These are phyloP conservation scores for Mariannaea elegans DNA, from an alignment of 2,329 filamentous ascomycete species.

Conservation along the genomic window DNA sequence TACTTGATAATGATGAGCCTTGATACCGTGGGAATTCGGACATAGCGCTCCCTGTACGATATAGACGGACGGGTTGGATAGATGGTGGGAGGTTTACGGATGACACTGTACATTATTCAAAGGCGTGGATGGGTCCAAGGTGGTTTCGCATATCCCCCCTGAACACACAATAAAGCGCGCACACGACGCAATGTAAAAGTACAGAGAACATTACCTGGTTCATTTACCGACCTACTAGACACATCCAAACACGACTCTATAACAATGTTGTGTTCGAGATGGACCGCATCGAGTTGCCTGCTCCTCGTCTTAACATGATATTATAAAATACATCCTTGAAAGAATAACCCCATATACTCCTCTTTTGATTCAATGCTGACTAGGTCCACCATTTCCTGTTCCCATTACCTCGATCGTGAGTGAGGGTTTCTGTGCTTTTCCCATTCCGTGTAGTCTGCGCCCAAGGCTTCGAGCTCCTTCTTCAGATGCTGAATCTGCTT, in stretches of 20 bases:
- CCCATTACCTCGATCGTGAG: conserved; percentile 44
- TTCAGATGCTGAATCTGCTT: conserved; percentile 81
- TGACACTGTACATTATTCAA: conserved; percentile 36
- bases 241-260: conserved; percentile 9
- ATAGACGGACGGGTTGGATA: conserved; percentile 31
- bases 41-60: conserved; percentile 38
- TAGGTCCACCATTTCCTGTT: conserved; percentile 7
- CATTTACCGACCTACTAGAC: neutral
- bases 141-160: conserved; percentile 26
- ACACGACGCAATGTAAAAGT: conserved; percentile 1
- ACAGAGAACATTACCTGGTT: neutral
- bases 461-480: conserved; percentile 73
- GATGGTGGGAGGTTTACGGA: conserved; percentile 30
- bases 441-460: conserved; percentile 65
- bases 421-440: conserved; percentile 58
- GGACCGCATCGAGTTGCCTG: neutral
- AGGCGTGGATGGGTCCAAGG: conserved; percentile 24
- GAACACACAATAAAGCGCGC: conserved; percentile 12
- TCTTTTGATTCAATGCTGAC: conserved; percentile 22
- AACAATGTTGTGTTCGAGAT: neutral
- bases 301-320: conserved; percentile 4
- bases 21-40: conserved; percentile 16
- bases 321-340: conserved; percentile 15
- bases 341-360: conserved; percentile 16
- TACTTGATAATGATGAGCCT: conserved; percentile 11